Conservation (phyloP, 177 flowering plant genomes). For the Tripterygium wilfordii region DNA sequence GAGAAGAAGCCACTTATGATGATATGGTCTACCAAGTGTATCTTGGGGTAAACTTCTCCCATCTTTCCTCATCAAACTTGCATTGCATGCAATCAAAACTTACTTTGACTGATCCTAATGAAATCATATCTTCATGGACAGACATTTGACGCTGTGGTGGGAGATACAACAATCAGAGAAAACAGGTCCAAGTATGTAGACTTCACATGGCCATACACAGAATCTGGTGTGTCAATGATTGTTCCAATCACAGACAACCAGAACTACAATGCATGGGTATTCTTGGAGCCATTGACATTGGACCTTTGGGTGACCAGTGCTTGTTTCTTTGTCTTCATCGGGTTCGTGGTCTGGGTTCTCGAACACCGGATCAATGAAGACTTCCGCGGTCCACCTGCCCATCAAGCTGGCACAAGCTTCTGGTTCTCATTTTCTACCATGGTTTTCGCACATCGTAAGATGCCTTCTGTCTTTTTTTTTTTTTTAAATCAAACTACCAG, state of each 20-base stretch:
- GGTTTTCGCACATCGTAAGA: slow-evolving; percentile 44
- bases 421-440: slow-evolving; percentile 38
- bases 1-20: slow-evolving; percentile 3
- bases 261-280: slow-evolving; percentile 27
- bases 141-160: slow-evolving; percentile 39
- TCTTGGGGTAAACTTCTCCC: background rate
- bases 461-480: background rate
- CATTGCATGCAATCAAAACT: no score
- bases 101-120: background rate
- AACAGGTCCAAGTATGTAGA: slow-evolving; percentile 29
- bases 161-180: slow-evolving; percentile 42
- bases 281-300: slow-evolving; percentile 36
- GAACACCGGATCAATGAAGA: slow-evolving; percentile 24
- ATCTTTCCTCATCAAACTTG: no score
- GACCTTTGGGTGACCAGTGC: slow-evolving; percentile 37
- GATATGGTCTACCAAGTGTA: slow-evolving; percentile 11
- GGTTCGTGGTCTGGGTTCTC: slow-evolving; percentile 26
- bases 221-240: slow-evolving; percentile 33
- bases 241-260: slow-evolving; percentile 14
- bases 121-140: background rate
- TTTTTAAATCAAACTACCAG: no score
- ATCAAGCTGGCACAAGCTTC: slow-evolving; percentile 23
- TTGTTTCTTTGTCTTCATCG: slow-evolving; percentile 22
- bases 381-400: slow-evolving; percentile 14
- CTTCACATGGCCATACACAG: slow-evolving; percentile 39